These are phyloP conservation scores for Trichoderma oligosporum DNA, from an alignment of 2,329 filamentous ascomycete genomes.

Conservation along the genomic window DNA sequence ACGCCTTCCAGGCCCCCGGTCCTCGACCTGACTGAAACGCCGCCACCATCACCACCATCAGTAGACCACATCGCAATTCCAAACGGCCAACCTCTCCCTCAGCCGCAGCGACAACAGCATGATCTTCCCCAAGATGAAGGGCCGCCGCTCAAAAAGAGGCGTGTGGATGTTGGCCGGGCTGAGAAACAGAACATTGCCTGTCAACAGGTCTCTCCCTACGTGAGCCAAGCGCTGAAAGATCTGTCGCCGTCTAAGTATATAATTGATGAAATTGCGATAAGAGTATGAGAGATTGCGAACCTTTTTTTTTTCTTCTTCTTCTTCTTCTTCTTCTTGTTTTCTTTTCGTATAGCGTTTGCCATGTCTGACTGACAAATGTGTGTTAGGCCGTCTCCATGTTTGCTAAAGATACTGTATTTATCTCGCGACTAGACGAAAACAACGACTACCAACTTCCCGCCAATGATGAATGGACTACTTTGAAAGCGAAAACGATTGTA, in stretches of 20 bases:
- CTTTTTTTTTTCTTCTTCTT: no score
- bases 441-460: conserved; percentile 18
- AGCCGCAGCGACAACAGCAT: neutral
- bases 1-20: conserved; percentile 7
- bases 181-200: conserved; percentile 18
- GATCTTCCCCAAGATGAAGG: conserved; percentile 21
- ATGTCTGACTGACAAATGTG: no score
- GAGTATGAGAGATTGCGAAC: conserved; percentile 27
- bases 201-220: conserved; percentile 27
- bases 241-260: conserved; percentile 27
- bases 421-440: conserved; percentile 25
- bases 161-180: conserved; percentile 25
- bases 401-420: conserved; percentile 25
- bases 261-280: conserved; percentile 29
- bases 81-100: conserved; percentile 2
- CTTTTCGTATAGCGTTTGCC: no score
- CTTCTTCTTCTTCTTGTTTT: no score
- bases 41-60: conserved; percentile 9
- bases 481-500: conserved; percentile 24
- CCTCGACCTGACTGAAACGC: conserved; percentile 17
- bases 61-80: neutral
- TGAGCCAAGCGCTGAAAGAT: conserved; percentile 27
- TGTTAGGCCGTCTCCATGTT: conserved; percentile 28
- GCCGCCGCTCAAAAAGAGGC: conserved; percentile 33
- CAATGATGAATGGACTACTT: conserved; percentile 24